Evolutionary conservation across 176 grass and related monocot species (phyloP).

Genomic region (Triticum timopheevii): DNA sequence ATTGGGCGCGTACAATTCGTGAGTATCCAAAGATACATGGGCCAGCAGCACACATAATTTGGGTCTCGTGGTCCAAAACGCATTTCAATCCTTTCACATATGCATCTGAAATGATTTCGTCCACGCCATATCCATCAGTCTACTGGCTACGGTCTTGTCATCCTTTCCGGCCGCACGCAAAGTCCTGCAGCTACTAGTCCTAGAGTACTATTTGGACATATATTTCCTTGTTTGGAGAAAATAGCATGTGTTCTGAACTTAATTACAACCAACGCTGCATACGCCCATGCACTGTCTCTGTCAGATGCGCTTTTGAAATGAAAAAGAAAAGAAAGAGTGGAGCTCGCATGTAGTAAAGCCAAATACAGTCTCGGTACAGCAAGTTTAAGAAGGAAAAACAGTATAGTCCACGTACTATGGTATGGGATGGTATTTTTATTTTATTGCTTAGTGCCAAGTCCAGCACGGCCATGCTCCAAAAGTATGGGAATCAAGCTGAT

Average conservation of each 20-base stretch:
- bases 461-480: constrained; percentile 43
- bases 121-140: not conserved
- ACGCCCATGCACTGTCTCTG: not conserved
- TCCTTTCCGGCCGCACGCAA: not conserved
- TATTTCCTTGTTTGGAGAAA: not conserved
- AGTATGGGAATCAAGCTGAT: constrained; percentile 46
- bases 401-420: no score
- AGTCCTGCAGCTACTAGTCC: not conserved
- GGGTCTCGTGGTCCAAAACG: constrained; percentile 24
- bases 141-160: not conserved
- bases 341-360: not conserved
- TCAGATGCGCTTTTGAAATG: not conserved
- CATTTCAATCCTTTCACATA: constrained; percentile 15
- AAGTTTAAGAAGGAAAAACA: no score
- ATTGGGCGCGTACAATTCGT: not conserved
- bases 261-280: not conserved
- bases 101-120: constrained; percentile 36
- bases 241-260: not conserved
- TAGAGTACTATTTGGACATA: not conserved
- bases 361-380: not conserved
- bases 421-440: no score
- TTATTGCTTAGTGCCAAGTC: not conserved
- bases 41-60: not conserved
- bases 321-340: not conserved
- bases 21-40: not conserved